Evolutionary conservation across 805 yeast genomes (phyloP), one percentile per base, ranked within the genome.

Genomic region (Saccharomycopsis lassenensis): DNA sequence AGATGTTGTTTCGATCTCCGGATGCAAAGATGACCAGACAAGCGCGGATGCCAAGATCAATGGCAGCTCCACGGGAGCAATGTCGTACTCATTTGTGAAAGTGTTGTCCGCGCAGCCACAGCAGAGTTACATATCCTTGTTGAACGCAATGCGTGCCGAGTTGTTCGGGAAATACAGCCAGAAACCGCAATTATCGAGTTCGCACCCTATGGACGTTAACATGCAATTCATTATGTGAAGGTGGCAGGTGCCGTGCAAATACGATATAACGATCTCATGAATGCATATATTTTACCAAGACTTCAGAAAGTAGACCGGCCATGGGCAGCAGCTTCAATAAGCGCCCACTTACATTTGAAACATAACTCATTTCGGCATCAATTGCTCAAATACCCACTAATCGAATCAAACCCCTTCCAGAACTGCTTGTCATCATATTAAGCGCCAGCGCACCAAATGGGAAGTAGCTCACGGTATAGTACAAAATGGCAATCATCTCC

Each of bases 401-500:
- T 14, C 36, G 16, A 11, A 36, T 21, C 7, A 70, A 71, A 38
- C 71, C 74, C 36, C 73, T 63, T 2, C 72, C 59, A 4, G 79
- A 85, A 4, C 75, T 58, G 15, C 71, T 57, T 8, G 74, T 63
- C 1, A 77, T 66, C 57, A 74, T 61, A 43, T 69, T 61, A 37
- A 77, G 51, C 2, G 93, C 80, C 44, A 81, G 79, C 1, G 91
- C 83, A 8, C 98, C 98, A 61, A 87, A 81, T 11, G 98, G 98
- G 68, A 89, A 89, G 57, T 91, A 91, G 50, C 94, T 82, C 26
- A 91, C 66, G 0, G 91, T 79, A 55, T 91, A 89, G 65, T 89
- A 91, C 4, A 85, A 49, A 6, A 93, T 85, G 1, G 95, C 89
- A 39, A 89, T 57, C 7, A 87, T 62, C 56, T 91, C 96, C 11